Percentiles rank a stretch among this genome's conserved stretches.
These are phyloP conservation scores for Apophysomyces variabilis DNA, from an alignment of 371 early-diverging fungal species.

Conservation along the genomic window DNA sequence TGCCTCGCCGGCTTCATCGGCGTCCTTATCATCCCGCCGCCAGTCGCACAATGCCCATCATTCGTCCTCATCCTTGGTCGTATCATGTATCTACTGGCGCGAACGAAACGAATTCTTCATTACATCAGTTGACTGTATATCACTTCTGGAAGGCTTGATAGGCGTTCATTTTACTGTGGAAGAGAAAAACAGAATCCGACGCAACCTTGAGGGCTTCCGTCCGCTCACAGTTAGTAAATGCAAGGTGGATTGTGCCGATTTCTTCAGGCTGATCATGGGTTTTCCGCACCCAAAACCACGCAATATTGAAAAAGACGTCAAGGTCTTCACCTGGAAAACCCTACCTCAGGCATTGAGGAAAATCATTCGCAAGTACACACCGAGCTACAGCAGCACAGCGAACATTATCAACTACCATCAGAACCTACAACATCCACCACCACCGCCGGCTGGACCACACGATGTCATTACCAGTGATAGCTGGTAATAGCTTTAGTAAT, in stretches of 20 bases:
- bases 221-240: constrained; percentile 81
- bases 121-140: constrained; percentile 83
- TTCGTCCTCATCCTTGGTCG: constrained; percentile 43
- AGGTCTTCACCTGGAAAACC: constrained; percentile 80
- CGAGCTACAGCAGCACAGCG: constrained; percentile 34
- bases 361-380: constrained; percentile 70
- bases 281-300: constrained; percentile 85
- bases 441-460: neutral
- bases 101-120: constrained; percentile 76
- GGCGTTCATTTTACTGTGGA: constrained; percentile 80
- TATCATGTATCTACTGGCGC: constrained; percentile 87
- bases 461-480: neutral
- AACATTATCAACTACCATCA: constrained; percentile 13
- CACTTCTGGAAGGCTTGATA: constrained; percentile 75
- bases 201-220: constrained; percentile 83
- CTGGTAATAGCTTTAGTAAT: neutral
- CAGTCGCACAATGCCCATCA: neutral
- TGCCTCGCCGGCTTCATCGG: neutral
- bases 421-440: constrained; percentile 6
- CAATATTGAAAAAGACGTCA: constrained; percentile 88
- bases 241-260: constrained; percentile 72
- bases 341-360: constrained; percentile 70
- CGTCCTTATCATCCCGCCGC: neutral
- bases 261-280: constrained; percentile 83
- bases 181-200: constrained; percentile 86